Base-by-base conservation (phyloP, 1,284 basidiomycete species). In the Jaminaea rosea region DNA sequence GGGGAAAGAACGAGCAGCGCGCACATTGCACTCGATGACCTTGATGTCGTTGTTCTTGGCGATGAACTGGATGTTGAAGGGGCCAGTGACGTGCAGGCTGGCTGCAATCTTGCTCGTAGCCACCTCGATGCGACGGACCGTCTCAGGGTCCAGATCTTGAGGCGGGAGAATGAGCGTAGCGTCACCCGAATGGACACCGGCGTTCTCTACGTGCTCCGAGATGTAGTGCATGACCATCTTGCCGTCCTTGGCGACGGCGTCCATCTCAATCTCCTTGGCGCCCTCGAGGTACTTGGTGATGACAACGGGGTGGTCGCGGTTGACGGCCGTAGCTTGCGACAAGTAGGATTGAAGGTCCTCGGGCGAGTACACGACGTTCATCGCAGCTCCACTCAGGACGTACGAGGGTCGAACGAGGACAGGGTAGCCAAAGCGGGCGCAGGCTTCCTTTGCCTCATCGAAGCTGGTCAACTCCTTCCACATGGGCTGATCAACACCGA, bases 21-120 rank as follows among this genome's bases (percentile, higher is more conserved):
- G 89, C 34, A 98, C 80, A 77, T 98, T 98, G 78, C 93, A 98
- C 76, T 98, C 93, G 75, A 98, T 98, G 67, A 98, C 93, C 81
- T 98, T 96, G 81, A 97, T 97, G 76, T 97, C 93, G 78, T 97
- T 97, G 79, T 97, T 87, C 82, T 98, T 98, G 53, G 92, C 92
- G 68, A 98, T 96, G 78, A 98, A 96, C 78, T 98, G 94, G 74
- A 98, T 98, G 77, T 98, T 98, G 82, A 88, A 97, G 2, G 93
- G 94, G 24, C 93, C 94, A 3, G 93, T 97, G 49, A 98, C 91
- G 75, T 98, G 94, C 55, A 98, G 83, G n/a, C 65, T 52, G 23
- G 92, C 92, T 26, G 89, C 93, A 60, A 98, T 97, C 81, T 97
- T 98, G 44, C 84, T 84, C 1, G 93, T 97, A 15, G 93, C 93